Evolutionary conservation across 1,139 yeast genomes (phyloP), one percentile per base, ranked within the genome.

Genomic region (Magnusiomyces sp.): DNA sequence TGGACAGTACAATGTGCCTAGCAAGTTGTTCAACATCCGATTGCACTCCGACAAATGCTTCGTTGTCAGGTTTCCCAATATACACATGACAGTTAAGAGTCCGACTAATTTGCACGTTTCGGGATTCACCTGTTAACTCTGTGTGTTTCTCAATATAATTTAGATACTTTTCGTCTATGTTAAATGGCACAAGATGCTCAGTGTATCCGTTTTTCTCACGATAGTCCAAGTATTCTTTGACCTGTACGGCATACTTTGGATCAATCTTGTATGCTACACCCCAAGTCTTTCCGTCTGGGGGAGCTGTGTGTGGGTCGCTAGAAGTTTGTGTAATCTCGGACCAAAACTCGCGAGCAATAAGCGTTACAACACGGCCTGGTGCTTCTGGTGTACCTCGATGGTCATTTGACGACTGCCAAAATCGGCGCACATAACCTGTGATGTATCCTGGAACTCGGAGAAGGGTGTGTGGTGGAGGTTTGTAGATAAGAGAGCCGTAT

Each of bases 161-260:
- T 14, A 13, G 23, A 29, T 17, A 42, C 27, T 31, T 7, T 9
- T 43, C 46, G 32, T 59, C 56, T 11, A 83, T 70, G 54, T 75
- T 74, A 61, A 88, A 88, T 1, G 80, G 79, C 1, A 89, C 82
- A n/a, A 71, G 67, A 57, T 84, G 87, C 2, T 79, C 71, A 0
- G 88, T 73, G 65, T 90, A 90, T 0, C 97, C 97, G 61, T 88
- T 89, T 63, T 89, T 88, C 60, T 90, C 97, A 48, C 97, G 71
- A 16, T 80, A 72, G 60, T 89, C 95, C 43, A 90, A 71, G 58
- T 88, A 83, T 14, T 76, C 80, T 40, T 73, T 71, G 14, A 88
- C 94, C 55, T 74, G 75, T 2, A 67, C 67, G 0, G 83, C 90
- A 50, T 76, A 62, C 50, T 79, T 77, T 0, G 87, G 77, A 2